Base-by-base conservation (phyloP, 1,284 basidiomycete genomes). In the Ganoderma leucocontextum region DNA sequence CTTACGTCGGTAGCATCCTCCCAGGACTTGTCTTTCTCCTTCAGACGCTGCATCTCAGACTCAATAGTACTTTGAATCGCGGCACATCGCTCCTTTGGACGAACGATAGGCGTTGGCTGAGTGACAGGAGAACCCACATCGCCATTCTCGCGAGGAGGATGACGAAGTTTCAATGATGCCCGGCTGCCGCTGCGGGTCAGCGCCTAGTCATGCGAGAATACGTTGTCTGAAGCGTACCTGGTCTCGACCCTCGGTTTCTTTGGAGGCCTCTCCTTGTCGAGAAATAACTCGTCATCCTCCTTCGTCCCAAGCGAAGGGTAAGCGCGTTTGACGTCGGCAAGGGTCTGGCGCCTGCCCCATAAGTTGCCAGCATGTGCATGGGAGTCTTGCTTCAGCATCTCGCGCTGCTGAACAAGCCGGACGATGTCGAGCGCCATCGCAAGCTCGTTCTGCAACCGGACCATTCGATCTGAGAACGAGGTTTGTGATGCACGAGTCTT, bases 401-500 rank as follows among this genome's bases (percentile, higher is more conserved):
- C 97, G 22, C 96, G 92, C 13, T 84, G 81, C 10, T 94, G 80
- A 0, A 96, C 86, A 49, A 85, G 82, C 72, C 86, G 85, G 8
- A 95, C 90, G 12, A 98, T 85, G 57, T 95, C 91, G 17, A 93
- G 82, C 0, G 94, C 90, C 60, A 86, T 87, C 0, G 85, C 81
- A 1, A 98, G 84, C 79, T 98, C 96, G 47, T 82, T 81, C 74
- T 95, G 92, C 15, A 98, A 82, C 55, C 95, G 92, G 12, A 91
- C 80, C 73, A 98, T 88, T 74, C 95, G 94, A 75, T 98, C 96
- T 13, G 96, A 93, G 29, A 93, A 95, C 2, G 93, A 92, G 19
- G 91, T 91, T 77, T 98, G 96, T 1, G 93, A 93, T 10, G 95
- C 92, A 33, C 97, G 91, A 0, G 97, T 99, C 83, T 99, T 99